Conservation (phyloP, 2,329 filamentous ascomycete genomes). For the Phialophora macrospora region DNA sequence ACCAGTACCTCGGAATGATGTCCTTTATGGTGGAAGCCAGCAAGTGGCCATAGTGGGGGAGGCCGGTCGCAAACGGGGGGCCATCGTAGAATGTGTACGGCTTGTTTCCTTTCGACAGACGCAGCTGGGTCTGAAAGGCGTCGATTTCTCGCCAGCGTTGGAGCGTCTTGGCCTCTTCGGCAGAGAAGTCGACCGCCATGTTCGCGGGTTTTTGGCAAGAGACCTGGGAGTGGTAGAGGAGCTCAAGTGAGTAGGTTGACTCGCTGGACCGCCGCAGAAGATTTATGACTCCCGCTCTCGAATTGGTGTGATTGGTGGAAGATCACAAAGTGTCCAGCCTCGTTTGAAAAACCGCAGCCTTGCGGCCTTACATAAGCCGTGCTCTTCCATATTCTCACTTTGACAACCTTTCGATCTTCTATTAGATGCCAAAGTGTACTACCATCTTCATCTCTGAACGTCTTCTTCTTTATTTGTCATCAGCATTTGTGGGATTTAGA, state of each 20-base stretch:
- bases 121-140: slow-evolving; percentile 85
- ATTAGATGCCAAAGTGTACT: no score
- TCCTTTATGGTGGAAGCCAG: slow-evolving; percentile 91
- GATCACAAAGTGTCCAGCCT: background rate
- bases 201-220: slow-evolving; percentile 28
- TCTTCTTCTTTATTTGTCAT: no score
- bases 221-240: background rate
- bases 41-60: slow-evolving; percentile 70
- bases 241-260: slow-evolving; percentile 6
- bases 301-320: slow-evolving; percentile 1
- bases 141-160: slow-evolving; percentile 88
- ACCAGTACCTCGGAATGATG: slow-evolving; percentile 90
- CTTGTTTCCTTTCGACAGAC: slow-evolving; percentile 79
- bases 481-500: no score
- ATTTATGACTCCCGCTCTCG: slow-evolving; percentile 10
- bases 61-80: slow-evolving; percentile 65
- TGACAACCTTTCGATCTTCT: no score
- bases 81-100: slow-evolving; percentile 96
- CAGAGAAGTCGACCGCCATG: slow-evolving; percentile 91
- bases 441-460: no score
- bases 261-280: slow-evolving; percentile 6
- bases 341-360: background rate
- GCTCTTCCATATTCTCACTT: no score
- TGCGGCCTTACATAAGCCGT: background rate
- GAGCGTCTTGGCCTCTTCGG: slow-evolving; percentile 85